A percentile compares a stretch with the other conserved stretches of the same genome.
Evolutionary conservation across 2,329 filamentous ascomycete species (phyloP).

Genomic region (Pseudogymnoascus sp.): DNA sequence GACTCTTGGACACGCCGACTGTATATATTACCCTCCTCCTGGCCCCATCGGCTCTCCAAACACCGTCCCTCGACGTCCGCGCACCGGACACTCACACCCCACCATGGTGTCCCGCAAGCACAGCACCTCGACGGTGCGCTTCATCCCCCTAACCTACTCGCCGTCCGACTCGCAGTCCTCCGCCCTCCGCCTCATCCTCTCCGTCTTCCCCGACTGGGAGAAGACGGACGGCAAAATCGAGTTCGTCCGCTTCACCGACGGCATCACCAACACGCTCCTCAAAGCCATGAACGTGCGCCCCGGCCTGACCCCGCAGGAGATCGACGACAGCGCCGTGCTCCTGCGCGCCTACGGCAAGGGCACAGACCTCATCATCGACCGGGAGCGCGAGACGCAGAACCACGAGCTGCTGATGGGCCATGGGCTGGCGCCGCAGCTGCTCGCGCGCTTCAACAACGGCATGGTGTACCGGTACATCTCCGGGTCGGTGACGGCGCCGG

Average conservation of each 20-base stretch:
- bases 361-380: conserved; percentile 91
- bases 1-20: neutral
- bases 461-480: conserved; percentile 89
- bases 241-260: conserved; percentile 89
- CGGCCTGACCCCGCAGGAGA: conserved; percentile 64
- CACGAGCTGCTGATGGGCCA: conserved; percentile 82
- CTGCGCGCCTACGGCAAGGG: conserved; percentile 90
- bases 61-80: neutral
- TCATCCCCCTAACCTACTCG: conserved; percentile 73
- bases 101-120: conserved; percentile 8
- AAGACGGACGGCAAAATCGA: conserved; percentile 65
- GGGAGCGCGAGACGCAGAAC: conserved; percentile 70
- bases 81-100: neutral
- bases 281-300: conserved; percentile 65
- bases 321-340: conserved; percentile 78
- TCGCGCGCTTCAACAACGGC: conserved; percentile 91
- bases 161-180: conserved; percentile 68
- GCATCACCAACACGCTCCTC: conserved; percentile 90
- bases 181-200: conserved; percentile 68
- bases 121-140: conserved; percentile 36
- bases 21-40: neutral
- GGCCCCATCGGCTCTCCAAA: neutral
- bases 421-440: conserved; percentile 74
- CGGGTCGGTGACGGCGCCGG: conserved; percentile 69
- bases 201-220: conserved; percentile 78